Conservation (phyloP, 495 filamentous ascomycete species). For the Xylaria castorea region DNA sequence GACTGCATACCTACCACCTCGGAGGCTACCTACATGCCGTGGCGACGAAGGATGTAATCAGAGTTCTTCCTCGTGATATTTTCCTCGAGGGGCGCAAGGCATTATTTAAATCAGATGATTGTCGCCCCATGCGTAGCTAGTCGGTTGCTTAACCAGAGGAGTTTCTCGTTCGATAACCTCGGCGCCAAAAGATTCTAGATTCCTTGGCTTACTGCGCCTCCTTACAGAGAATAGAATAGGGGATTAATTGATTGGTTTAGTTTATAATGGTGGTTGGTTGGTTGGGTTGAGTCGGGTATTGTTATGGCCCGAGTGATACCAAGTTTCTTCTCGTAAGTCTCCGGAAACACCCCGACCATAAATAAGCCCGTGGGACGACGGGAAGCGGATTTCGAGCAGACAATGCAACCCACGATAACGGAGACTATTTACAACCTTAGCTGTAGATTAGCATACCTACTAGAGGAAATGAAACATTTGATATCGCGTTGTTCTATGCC, state of each 20-base stretch:
- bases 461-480: not conserved
- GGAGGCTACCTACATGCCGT: too few species aligned
- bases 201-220: not conserved
- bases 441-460: not conserved
- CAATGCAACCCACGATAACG: not conserved
- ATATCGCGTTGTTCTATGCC: not conserved
- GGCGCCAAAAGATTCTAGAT: not conserved
- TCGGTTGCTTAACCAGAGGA: not conserved
- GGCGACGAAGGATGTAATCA: not conserved
- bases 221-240: not conserved
- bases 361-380: not conserved
- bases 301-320: not conserved
- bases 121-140: not conserved
- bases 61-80: not conserved
- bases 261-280: not conserved
- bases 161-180: not conserved
- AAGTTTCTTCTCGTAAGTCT: not conserved
- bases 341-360: constrained; percentile 2
- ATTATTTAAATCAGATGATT: not conserved
- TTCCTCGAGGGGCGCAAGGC: not conserved
- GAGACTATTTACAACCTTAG: not conserved
- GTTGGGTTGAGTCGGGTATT: not conserved
- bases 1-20: too few species aligned
- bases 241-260: not conserved
- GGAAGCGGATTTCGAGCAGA: not conserved